Evolutionary conservation across 2,329 filamentous ascomycete species (phyloP).

Genomic region (Cercospora zeina): DNA sequence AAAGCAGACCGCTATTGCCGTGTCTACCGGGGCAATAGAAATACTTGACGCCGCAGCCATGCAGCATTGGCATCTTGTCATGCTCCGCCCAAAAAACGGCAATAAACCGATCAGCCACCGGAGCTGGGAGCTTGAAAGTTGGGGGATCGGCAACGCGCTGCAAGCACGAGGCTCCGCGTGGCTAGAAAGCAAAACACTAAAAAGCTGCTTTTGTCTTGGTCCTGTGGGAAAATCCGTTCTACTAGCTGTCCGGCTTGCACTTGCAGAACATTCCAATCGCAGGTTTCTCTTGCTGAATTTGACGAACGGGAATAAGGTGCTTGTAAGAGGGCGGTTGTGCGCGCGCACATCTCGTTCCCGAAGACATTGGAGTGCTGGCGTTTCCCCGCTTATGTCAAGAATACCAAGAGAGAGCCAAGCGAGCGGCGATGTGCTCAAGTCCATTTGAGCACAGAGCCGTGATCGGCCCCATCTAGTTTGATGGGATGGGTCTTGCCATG

Average conservation of each 20-base stretch:
- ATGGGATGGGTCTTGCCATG: not conserved
- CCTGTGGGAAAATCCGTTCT: not conserved
- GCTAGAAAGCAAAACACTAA: not conserved
- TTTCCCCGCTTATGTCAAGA: slow-evolving; percentile 18
- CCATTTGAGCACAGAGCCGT: slow-evolving; percentile 6
- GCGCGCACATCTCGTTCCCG: not conserved
- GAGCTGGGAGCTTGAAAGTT: not conserved
- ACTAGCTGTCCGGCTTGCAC: not conserved
- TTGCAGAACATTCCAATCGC: not conserved
- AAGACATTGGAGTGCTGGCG: not conserved
- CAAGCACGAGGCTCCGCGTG: slow-evolving; percentile 9
- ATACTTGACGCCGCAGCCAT: slow-evolving; percentile 6
- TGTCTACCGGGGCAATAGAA: slow-evolving; percentile 10
- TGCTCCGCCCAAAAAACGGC: not conserved
- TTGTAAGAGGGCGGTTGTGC: not conserved
- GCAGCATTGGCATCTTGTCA: slow-evolving; percentile 6
- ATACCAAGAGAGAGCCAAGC: slow-evolving; percentile 19
- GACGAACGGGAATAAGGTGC: not conserved
- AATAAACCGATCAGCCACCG: not conserved
- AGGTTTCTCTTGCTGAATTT: not conserved
- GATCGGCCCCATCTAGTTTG: not conserved
- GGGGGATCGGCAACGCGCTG: slow-evolving; percentile 8
- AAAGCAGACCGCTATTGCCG: slow-evolving; percentile 10
- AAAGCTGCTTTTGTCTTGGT: not conserved
- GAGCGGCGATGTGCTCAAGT: slow-evolving; percentile 7